Percentiles rank a stretch among this genome's conserved stretches.
These are phyloP conservation scores for Mortierella sp. DNA, from an alignment of 371 early-diverging fungal genomes.

Conservation along the genomic window DNA sequence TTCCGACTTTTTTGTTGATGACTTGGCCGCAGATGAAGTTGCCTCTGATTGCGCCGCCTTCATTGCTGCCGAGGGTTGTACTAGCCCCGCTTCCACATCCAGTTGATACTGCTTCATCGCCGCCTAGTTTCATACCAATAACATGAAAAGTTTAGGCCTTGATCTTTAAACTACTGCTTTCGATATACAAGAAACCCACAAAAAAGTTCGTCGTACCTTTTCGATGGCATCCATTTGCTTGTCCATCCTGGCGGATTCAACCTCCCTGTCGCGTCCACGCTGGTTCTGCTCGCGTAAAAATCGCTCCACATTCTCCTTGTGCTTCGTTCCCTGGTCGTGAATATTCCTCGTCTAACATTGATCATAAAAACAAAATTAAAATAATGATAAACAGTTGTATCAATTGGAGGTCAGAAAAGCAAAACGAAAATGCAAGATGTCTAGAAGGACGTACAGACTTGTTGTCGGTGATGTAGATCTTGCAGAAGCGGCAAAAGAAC, in stretches of 20 bases:
- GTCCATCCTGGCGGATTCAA: slow-evolving; percentile 64
- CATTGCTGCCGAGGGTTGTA: slow-evolving; percentile 29
- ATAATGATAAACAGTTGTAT: too few relatives aligned
- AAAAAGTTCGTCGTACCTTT: slow-evolving; percentile 33
- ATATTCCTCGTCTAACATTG: slow-evolving; percentile 67
- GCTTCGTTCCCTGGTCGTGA: slow-evolving; percentile 77
- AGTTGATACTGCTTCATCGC: slow-evolving; percentile 48
- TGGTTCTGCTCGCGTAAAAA: slow-evolving; percentile 77
- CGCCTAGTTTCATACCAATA: slow-evolving; percentile 15
- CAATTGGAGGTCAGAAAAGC: too few relatives aligned
- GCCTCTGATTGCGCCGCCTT: neutral
- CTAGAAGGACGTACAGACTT: slow-evolving; percentile 67
- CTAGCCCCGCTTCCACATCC: slow-evolving; percentile 58
- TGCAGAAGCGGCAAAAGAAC: slow-evolving; percentile 83
- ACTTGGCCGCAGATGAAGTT: neutral
- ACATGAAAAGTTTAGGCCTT: neutral
- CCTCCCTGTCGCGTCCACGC: slow-evolving; percentile 67
- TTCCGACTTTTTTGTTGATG: neutral
- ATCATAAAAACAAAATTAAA: too few relatives aligned
- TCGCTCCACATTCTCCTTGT: slow-evolving; percentile 78
- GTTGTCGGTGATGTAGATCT: slow-evolving; percentile 81
- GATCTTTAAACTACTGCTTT: neutral
- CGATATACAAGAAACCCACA: too few relatives aligned
- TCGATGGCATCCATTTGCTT: slow-evolving; percentile 76
- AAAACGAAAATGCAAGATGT: too few relatives aligned